Percentiles rank a stretch among this genome's conserved stretches.
These are phyloP conservation scores for Bocquillonia castaneifolia DNA, from an alignment of 441 rosid species.

Conservation along the genomic window DNA sequence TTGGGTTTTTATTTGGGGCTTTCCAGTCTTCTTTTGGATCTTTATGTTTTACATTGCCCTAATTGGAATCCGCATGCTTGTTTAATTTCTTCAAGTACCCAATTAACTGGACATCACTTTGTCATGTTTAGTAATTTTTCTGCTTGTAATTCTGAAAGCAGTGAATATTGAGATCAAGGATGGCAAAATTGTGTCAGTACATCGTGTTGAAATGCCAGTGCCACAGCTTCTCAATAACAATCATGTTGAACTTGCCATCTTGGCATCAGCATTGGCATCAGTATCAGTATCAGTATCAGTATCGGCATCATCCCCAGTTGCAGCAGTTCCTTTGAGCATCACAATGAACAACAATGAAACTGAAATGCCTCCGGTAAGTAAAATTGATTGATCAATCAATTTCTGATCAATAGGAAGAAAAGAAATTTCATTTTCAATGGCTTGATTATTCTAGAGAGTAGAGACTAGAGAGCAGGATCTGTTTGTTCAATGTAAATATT, in stretches of 20 bases:
- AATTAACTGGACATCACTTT: too few species aligned
- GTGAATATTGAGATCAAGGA: slow-evolving; percentile 35
- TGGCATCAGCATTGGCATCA: too few species aligned
- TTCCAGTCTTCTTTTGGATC: background rate
- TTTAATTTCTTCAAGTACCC: background rate
- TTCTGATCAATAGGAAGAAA: background rate
- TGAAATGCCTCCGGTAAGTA: slow-evolving; percentile 14
- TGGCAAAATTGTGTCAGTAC: slow-evolving; percentile 36
- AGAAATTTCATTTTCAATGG: background rate
- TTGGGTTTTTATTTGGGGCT: background rate
- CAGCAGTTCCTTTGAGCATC: slow-evolving; percentile 34
- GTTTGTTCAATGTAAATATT: background rate
- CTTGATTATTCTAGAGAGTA: slow-evolving; percentile 2
- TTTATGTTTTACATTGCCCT: background rate
- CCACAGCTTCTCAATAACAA: slow-evolving; percentile 26
- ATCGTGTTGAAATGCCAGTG: slow-evolving; percentile 30
- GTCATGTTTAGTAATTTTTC: background rate
- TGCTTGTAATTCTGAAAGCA: slow-evolving; percentile 23
- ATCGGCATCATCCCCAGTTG: slow-evolving; percentile 33
- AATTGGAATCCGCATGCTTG: background rate
- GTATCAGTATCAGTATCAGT: too few species aligned
- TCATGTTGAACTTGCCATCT: slow-evolving; percentile 40
- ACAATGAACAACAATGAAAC: slow-evolving; percentile 27
- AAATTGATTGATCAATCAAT: slow-evolving; percentile 6
- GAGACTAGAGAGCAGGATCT: background rate